Base-by-base conservation (phyloP, 768 basidiomycete genomes). In the Filobasidium wieringae region DNA sequence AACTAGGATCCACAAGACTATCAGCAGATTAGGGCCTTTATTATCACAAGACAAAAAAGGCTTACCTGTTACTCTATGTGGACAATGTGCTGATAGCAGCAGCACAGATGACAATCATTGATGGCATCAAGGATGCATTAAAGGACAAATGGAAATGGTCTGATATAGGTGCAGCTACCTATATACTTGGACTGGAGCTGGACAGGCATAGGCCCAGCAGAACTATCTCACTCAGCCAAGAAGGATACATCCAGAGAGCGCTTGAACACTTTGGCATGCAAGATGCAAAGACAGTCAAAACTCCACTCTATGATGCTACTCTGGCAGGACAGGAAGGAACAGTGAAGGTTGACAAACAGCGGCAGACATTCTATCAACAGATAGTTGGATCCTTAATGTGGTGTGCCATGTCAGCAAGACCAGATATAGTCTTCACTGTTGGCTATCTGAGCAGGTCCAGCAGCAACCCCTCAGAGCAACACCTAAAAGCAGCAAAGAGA, bases 301-400 rank as follows among this genome's bases (percentile, higher is more conserved):
- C 57, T n/a, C 63, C n/a, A 9, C 36, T 37, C n/a, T 37, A 37
- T 37, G 36, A 37, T 37, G 36, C 36, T n/a, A 37, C n/a, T 9
- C 9, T 37, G 36, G n/a, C 9, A n/a, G n/a, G 36, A n/a, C 36
- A 37, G n/a, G 36, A 37, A 37, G 36, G n/a, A 9, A 37, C 36
- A 9, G n/a, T n/a, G 14, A 37, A 37, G 36, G 36, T 9, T 9
- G 36, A 37, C 36, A 37, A n/a, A 37, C 36, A 37, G 36, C 9
- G 36, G 36, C 19, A 55, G 63, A 30, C 68, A 68, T 26, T 73
- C 68, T 51, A 55, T 52, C 9, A 43, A 34, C 7, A 61, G 61
- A 30, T 68, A 30, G 50, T 51, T 31, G 50, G 50, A 34, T 31
- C 29, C 50, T 31, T 51, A 26, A 51, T 51, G 50, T 51, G 50